Conservation (phyloP, 2,329 filamentous ascomycete species). For the Decorospora gaudefroyi region DNA sequence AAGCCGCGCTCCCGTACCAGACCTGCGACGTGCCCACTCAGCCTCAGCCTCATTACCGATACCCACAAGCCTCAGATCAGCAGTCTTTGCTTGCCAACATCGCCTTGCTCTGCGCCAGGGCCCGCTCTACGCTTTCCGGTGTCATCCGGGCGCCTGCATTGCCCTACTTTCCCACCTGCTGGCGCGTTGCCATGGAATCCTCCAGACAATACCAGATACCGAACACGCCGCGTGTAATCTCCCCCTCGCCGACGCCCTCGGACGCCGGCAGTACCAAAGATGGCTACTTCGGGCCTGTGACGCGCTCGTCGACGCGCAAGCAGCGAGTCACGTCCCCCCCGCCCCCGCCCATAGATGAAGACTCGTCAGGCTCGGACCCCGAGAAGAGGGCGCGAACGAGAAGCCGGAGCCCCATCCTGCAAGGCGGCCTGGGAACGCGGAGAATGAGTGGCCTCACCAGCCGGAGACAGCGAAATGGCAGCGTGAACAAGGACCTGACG, state of each 20-base stretch:
- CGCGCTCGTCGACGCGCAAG: slow-evolving; percentile 73
- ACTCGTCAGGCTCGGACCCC: slow-evolving; percentile 59
- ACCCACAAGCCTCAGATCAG: slow-evolving; percentile 14
- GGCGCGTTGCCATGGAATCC: slow-evolving; percentile 48
- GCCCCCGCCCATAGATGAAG: slow-evolving; percentile 65
- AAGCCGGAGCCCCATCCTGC: slow-evolving; percentile 68
- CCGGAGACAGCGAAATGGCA: slow-evolving; percentile 47
- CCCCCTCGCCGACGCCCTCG: slow-evolving; percentile 70
- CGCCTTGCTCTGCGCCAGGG: slow-evolving; percentile 32
- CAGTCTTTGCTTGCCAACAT: slow-evolving; percentile 31
- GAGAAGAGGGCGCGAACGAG: slow-evolving; percentile 67
- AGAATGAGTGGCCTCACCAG: slow-evolving; percentile 60
- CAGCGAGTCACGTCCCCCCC: slow-evolving; percentile 59
- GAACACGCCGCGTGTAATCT: slow-evolving; percentile 83
- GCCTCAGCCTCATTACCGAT: slow-evolving; percentile 26
- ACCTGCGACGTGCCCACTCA: slow-evolving; percentile 23
- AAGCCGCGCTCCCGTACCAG: slow-evolving; percentile 18
- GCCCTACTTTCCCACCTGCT: slow-evolving; percentile 59
- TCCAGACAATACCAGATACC: slow-evolving; percentile 66
- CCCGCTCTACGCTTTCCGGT: slow-evolving; percentile 56
- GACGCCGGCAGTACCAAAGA: slow-evolving; percentile 55
- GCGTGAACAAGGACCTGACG: slow-evolving; percentile 48
- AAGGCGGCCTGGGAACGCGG: slow-evolving; percentile 43
- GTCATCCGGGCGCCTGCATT: slow-evolving; percentile 61
- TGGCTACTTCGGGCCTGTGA: slow-evolving; percentile 73